Conservation (phyloP, 1,284 basidiomycete genomes). For the Leccinum fuscescens region DNA sequence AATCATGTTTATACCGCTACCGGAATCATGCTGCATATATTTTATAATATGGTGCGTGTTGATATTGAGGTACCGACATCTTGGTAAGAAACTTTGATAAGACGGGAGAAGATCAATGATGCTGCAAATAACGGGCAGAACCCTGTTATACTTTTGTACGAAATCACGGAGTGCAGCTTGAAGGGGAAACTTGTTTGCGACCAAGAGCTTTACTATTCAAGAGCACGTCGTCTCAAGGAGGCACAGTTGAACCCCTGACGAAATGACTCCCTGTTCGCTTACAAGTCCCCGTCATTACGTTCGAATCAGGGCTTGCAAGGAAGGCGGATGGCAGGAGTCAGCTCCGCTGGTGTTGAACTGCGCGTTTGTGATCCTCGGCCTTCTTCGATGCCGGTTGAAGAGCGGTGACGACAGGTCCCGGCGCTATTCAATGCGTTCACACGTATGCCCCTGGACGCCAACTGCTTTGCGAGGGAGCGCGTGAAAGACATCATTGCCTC, state of each 20-base stretch:
- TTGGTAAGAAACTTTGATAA: constrained; percentile 12
- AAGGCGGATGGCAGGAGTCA: constrained; percentile 51
- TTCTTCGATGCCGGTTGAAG: constrained; percentile 42
- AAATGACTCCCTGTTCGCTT: constrained; percentile 31
- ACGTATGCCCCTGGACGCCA: constrained; percentile 57
- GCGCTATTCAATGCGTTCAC: constrained; percentile 50
- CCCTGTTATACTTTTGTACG: constrained; percentile 1
- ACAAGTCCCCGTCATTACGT: constrained; percentile 37
- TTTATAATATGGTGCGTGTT: neutral
- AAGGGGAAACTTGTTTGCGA: neutral
- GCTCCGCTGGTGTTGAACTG: constrained; percentile 57
- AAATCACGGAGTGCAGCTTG: neutral
- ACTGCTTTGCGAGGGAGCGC: constrained; percentile 51
- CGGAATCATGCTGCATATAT: neutral
- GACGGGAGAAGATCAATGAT: constrained; percentile 2
- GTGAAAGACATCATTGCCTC: constrained; percentile 58
- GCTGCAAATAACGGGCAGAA: neutral
- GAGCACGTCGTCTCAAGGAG: constrained; percentile 13
- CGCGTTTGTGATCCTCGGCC: constrained; percentile 38
- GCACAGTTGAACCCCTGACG: neutral
- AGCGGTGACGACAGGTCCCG: constrained; percentile 54
- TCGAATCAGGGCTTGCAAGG: constrained; percentile 42
- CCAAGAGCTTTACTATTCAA: constrained; percentile 9
- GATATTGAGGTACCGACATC: neutral
- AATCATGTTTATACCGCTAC: constrained; percentile 1